phyloP scores from a whole-genome alignment of 2,329 filamentous ascomycete genomes.

The Exophiala aquamarina region DNA sequence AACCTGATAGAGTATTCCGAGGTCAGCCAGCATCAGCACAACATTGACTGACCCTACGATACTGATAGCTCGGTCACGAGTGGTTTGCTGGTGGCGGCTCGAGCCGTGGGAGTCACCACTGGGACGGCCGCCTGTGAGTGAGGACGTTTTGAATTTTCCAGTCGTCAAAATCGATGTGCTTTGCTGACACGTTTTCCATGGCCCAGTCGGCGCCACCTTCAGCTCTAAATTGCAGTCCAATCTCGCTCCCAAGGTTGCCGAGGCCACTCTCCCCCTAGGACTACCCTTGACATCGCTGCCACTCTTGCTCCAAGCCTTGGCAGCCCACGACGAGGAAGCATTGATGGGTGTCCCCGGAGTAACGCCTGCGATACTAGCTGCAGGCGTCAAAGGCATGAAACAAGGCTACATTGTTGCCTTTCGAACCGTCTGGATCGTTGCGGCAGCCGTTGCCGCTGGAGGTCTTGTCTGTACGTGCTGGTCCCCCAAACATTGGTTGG shows the following conservation, averaged over 20 bases:
- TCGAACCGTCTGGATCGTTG: neutral
- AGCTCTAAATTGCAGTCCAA: neutral
- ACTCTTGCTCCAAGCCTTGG: neutral
- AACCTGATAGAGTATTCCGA: neutral
- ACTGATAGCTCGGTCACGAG: slow-evolving; percentile 5
- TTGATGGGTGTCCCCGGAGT: neutral
- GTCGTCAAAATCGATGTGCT: neutral
- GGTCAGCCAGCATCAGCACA: neutral
- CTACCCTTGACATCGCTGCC: neutral
- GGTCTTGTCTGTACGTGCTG: neutral
- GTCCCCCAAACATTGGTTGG: neutral
- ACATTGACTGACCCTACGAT: slow-evolving; percentile 1
- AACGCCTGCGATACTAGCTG: neutral
- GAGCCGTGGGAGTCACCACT: slow-evolving; percentile 19
- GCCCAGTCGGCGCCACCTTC: neutral
- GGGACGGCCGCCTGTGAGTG: slow-evolving; percentile 13
- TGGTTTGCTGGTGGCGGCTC: slow-evolving; percentile 1
- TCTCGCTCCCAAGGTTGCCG: neutral
- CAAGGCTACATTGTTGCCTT: neutral
- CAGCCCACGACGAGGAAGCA: neutral
- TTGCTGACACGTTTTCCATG: neutral
- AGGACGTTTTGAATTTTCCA: neutral
- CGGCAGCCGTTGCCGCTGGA: slow-evolving; percentile 1
- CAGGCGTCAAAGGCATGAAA: neutral
- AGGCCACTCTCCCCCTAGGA: neutral